Conservation (phyloP, 1,284 basidiomycete genomes). For the Cystobasidium pallidum region DNA sequence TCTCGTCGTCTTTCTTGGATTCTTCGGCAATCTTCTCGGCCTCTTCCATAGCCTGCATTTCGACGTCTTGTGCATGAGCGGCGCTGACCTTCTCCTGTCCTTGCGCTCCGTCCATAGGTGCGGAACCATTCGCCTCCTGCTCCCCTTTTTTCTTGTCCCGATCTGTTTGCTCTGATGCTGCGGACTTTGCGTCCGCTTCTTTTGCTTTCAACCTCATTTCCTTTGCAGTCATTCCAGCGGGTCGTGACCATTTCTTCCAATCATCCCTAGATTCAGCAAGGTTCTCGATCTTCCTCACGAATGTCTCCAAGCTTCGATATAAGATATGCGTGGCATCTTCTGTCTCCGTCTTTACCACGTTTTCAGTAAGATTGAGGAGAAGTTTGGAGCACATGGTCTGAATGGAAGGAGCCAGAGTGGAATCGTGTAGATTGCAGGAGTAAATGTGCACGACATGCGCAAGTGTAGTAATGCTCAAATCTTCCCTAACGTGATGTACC, state of each 20-base stretch:
- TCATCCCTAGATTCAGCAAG: constrained; percentile 61
- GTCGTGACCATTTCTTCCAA: constrained; percentile 49
- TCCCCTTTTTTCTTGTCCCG: constrained; percentile 55
- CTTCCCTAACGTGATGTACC: constrained; percentile 85
- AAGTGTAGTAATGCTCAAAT: constrained; percentile 79
- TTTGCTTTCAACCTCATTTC: constrained; percentile 54
- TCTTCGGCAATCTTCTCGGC: constrained; percentile 40
- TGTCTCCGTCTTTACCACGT: constrained; percentile 69
- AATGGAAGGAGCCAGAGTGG: constrained; percentile 75
- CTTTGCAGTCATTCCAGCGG: constrained; percentile 63
- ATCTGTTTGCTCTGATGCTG: constrained; percentile 16
- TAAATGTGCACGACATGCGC: constrained; percentile 81
- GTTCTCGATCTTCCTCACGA: constrained; percentile 82
- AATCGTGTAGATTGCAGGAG: constrained; percentile 86
- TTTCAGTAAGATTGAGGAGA: constrained; percentile 86
- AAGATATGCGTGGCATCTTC: constrained; percentile 69
- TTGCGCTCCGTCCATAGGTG: neutral
- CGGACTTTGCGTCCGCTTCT: constrained; percentile 41
- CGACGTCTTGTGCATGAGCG: constrained; percentile 20
- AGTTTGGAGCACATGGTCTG: constrained; percentile 94
- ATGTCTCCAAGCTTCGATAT: constrained; percentile 76
- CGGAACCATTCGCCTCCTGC: constrained; percentile 53
- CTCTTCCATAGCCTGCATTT: constrained; percentile 18
- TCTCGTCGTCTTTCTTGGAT: constrained; percentile 9
- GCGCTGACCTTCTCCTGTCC: constrained; percentile 4